Evolutionary conservation across 495 filamentous ascomycete genomes (phyloP).

Genomic region (Ramalina peruviana): DNA sequence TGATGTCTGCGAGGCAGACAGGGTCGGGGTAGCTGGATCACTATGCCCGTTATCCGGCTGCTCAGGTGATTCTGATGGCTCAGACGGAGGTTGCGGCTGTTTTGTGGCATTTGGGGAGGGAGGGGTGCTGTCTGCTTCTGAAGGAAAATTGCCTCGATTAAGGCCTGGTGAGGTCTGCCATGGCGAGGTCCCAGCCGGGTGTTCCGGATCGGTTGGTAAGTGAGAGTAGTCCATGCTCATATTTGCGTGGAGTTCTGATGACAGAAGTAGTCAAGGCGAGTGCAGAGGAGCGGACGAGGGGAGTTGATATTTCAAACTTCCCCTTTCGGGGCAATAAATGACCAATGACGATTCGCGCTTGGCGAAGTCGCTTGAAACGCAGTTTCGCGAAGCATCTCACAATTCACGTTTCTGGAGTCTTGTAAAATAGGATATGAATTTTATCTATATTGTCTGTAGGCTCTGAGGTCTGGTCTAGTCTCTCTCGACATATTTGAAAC

Average conservation of each 20-base stretch:
- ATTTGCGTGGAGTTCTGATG: no score
- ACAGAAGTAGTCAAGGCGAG: no score
- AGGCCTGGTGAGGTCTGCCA: conserved; percentile 59
- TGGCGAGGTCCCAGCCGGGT: conserved; percentile 55
- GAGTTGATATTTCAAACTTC: background rate
- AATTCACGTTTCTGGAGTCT: no score
- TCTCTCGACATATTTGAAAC: background rate
- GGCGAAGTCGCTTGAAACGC: background rate
- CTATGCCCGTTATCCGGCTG: conserved; percentile 5
- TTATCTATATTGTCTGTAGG: no score
- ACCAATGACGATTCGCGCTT: background rate
- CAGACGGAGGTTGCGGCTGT: conserved; percentile 28
- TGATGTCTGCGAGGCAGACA: background rate
- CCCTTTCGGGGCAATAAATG: background rate
- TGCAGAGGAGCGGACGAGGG: no score
- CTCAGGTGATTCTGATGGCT: conserved; percentile 8
- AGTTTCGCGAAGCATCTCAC: no score
- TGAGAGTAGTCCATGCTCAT: conserved; percentile 69
- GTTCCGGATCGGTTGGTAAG: conserved; percentile 58
- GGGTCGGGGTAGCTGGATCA: conserved; percentile 10
- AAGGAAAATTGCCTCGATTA: conserved; percentile 42
- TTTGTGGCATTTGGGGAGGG: conserved; percentile 37
- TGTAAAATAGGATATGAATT: no score
- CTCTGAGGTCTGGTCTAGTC: no score
- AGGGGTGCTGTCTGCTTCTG: conserved; percentile 30